phyloP scores from a whole-genome alignment of 106 monocot species.

The Dioscorea zingiberensis region DNA sequence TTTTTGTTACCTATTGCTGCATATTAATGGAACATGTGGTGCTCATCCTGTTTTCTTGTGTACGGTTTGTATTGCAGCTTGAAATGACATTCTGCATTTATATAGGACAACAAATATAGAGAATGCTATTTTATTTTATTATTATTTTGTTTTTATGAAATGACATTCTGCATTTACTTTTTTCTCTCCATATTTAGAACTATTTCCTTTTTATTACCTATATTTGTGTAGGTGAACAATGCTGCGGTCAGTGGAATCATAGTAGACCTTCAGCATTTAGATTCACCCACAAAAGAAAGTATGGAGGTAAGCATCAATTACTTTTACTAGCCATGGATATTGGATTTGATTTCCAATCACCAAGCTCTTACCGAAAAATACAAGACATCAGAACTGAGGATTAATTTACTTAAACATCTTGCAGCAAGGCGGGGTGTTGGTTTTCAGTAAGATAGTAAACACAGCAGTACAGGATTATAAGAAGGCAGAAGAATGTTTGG shows the following conservation, averaged over 20 bases:
- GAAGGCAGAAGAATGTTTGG: slow-evolving; percentile 1
- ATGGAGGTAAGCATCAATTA: background rate
- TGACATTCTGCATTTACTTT: background rate
- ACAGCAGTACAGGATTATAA: background rate
- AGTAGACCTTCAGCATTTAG: background rate
- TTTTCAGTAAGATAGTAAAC: too few species aligned
- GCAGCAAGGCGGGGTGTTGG: background rate
- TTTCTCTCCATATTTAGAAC: background rate
- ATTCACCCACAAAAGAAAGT: background rate
- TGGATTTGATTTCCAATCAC: too few species aligned
- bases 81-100: background rate
- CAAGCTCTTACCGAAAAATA: too few species aligned
- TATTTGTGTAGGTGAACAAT: background rate
- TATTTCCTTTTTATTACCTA: background rate
- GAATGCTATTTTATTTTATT: too few species aligned
- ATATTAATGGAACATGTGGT: too few species aligned
- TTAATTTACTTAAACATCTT: background rate
- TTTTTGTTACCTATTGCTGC: too few species aligned
- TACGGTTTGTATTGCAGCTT: background rate
- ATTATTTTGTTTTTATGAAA: background rate
- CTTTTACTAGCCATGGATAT: too few species aligned
- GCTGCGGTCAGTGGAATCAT: background rate
- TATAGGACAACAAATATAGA: too few species aligned
- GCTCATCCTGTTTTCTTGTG: background rate
- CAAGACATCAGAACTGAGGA: too few species aligned